Evolutionary conservation across 345 rosid genomes (phyloP).

Genomic region (Psidium guajava): DNA sequence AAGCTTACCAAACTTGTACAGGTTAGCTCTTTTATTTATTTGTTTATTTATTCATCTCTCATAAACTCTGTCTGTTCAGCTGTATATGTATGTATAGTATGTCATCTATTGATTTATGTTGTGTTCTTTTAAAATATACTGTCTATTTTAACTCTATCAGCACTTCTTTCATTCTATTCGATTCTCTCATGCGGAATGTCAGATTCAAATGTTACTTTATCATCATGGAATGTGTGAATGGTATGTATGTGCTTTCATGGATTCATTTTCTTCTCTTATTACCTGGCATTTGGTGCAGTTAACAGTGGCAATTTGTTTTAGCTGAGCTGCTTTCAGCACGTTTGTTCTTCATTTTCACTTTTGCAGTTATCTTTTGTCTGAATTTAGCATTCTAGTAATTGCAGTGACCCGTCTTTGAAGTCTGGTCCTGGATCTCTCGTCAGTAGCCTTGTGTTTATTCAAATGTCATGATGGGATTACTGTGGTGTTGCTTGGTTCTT

Average conservation of each 20-base stretch:
- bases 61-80: neutral
- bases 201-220: neutral
- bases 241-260: neutral
- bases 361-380: neutral
- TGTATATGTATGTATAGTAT: neutral
- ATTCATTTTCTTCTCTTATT: neutral
- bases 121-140: neutral
- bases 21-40: constrained; percentile 25
- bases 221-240: neutral
- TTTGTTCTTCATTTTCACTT: neutral
- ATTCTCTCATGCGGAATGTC: neutral
- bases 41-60: neutral
- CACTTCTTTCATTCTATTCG: neutral
- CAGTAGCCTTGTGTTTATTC: neutral
- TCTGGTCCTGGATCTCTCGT: neutral
- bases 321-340: neutral
- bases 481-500: neutral
- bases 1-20: constrained; percentile 91
- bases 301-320: neutral
- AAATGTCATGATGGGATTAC: neutral
- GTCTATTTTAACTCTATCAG: neutral
- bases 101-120: neutral
- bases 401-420: neutral
- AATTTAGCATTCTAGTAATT: neutral
- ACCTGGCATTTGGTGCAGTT: neutral